Conservation (phyloP, 1,284 basidiomycete genomes). For the Cystobasidium slooffiae region DNA sequence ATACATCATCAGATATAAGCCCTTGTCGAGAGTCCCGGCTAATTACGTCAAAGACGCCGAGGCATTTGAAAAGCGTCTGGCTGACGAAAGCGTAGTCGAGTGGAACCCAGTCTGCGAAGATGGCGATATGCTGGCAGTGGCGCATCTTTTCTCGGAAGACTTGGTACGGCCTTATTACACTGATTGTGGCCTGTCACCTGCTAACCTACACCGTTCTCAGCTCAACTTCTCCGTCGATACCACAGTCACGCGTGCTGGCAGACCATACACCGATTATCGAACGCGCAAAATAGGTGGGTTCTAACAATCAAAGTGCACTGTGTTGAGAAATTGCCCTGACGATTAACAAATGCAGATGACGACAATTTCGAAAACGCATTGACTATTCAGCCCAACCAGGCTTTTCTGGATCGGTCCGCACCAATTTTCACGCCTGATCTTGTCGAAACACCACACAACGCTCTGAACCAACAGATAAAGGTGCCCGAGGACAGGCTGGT, state of each 20-base stretch:
- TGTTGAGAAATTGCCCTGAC: no score
- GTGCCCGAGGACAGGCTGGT: no score
- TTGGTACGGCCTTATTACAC: neutral
- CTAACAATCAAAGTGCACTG: neutral
- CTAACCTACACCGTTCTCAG: conserved; percentile 6
- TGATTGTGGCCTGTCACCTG: neutral
- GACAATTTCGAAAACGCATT: conserved; percentile 38
- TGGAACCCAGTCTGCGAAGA: conserved; percentile 32
- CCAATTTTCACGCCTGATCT: neutral
- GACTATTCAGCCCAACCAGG: conserved; percentile 12
- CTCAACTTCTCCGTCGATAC: conserved; percentile 38
- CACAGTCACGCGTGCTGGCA: conserved; percentile 20
- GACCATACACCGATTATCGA: conserved; percentile 42
- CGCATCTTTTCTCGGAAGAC: conserved; percentile 37
- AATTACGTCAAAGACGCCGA: conserved; percentile 15
- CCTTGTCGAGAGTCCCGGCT: neutral
- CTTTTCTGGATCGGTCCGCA: neutral
- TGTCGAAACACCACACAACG: neutral
- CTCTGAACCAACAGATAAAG: neutral
- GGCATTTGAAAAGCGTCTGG: conserved; percentile 25
- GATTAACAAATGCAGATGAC: conserved; percentile 20
- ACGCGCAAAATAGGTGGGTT: conserved; percentile 37
- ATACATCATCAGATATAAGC: neutral
- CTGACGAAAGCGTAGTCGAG: conserved; percentile 24
- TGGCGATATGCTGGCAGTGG: conserved; percentile 38